Base-by-base conservation (phyloP, 2,329 filamentous ascomycete species). In the Nemania abortiva region DNA sequence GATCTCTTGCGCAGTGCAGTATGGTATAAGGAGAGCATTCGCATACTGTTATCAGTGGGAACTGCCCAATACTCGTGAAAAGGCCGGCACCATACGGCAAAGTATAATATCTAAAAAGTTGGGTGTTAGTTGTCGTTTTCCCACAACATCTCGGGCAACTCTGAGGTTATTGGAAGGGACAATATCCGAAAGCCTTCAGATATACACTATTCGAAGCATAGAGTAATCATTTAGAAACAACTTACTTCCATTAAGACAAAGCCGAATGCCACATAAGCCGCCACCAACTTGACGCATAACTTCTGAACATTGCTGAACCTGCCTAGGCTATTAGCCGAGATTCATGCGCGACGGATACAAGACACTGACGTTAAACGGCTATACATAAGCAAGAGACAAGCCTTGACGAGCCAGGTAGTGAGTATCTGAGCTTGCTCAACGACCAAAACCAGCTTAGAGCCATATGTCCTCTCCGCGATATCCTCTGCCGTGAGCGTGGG, bases 371-470 rank as follows among this genome's bases (percentile, higher is more conserved):
- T 87, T 68, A 89, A 79, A 53, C 87, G 85, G 71, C 83, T 80
- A 72, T 88, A 89, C 82, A 89, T 84, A 69, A 89, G 78, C 39
- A 90, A 75, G 70, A 90, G 80, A 73, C 87, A 89, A 9, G 81
- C 77, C 75, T 90, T 90, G 71, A 88, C 81, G 0, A 81, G 77
- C 84, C 86, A 90, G 34, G 87, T 86, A 10, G 86, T 84, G 61
- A 88, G 81, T 20, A 90, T 81, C 80, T 92, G 91, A 74, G 86
- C 84, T 77, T 90, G 83, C 72, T 91, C 89, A 2, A 87, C 86
- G 9, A 89, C 84, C 45, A 90, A 81, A 0, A 90, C 88, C 81
- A 88, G 85, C 81, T 91, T 91, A 54, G 87, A 89, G 11, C 89
- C 89, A 45, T 77, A 79, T 0, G 81, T 76, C 57, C 87, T 81